Percentiles rank a stretch among this genome's conserved stretches.
phyloP scores from a whole-genome alignment of 306 rosid species.

The Comarum palustre region DNA sequence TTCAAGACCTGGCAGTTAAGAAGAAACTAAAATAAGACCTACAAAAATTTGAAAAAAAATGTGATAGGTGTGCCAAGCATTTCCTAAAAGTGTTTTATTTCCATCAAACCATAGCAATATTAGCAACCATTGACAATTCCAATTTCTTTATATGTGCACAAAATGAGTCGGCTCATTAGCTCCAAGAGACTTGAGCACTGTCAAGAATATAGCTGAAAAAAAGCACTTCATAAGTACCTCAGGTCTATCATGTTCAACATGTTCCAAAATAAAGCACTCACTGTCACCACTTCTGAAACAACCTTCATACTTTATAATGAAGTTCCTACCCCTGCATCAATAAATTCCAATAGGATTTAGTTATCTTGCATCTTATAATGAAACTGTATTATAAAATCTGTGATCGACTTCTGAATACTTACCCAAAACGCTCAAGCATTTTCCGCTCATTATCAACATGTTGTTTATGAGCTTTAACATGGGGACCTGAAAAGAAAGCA shows the following conservation, averaged over 20 bases:
- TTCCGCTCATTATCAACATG: conserved; percentile 30
- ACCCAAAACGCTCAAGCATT: conserved; percentile 43
- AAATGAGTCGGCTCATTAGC: background rate
- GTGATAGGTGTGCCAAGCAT: background rate
- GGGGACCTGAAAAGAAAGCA: conserved; percentile 32
- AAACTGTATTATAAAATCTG: background rate
- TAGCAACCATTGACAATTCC: background rate
- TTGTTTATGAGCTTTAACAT: conserved; percentile 38
- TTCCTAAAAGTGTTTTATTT: background rate
- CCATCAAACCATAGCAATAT: background rate
- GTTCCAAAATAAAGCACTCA: conserved; percentile 40
- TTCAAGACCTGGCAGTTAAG: conserved; percentile 14
- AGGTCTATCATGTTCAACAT: conserved; percentile 29
- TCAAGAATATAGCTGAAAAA: conserved; percentile 6
- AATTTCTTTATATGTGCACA: background rate
- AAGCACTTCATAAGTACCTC: conserved; percentile 19
- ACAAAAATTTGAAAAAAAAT: background rate
- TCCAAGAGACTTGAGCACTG: background rate
- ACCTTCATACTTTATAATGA: conserved; percentile 38
- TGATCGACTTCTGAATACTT: conserved; percentile 16
- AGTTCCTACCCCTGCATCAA: conserved; percentile 36
- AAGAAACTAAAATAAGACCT: conserved; percentile 4
- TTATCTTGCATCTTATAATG: background rate
- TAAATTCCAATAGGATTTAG: background rate
- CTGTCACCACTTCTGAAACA: conserved; percentile 29